These are phyloP conservation scores for Phialophora macrospora DNA, from an alignment of 2,329 filamentous ascomycete species.

Conservation along the genomic window DNA sequence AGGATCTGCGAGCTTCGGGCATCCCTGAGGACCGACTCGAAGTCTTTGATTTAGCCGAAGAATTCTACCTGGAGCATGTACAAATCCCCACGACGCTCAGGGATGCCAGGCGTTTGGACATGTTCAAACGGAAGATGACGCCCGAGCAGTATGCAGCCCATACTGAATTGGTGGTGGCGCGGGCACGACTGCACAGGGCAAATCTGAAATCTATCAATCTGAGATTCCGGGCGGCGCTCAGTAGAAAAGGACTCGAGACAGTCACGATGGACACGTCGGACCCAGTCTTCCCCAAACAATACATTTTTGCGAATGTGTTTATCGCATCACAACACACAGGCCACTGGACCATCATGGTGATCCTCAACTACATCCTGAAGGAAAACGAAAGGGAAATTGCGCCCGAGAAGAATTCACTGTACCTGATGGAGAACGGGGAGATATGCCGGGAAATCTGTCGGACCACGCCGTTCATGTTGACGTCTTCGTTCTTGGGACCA, in stretches of 20 bases:
- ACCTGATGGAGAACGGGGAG: slow-evolving; percentile 37
- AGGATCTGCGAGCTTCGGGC: slow-evolving; percentile 34
- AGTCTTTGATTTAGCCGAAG: slow-evolving; percentile 37
- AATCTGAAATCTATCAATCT: slow-evolving; percentile 35
- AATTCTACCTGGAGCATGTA: slow-evolving; percentile 36
- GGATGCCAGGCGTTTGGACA: slow-evolving; percentile 15
- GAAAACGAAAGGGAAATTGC: slow-evolving; percentile 28
- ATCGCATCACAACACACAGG: slow-evolving; percentile 32
- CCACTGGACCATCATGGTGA: slow-evolving; percentile 38
- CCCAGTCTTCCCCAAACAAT: slow-evolving; percentile 35
- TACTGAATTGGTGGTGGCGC: slow-evolving; percentile 16
- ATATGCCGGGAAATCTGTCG: slow-evolving; percentile 36
- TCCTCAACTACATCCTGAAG: slow-evolving; percentile 35
- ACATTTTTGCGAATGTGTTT: slow-evolving; percentile 38
- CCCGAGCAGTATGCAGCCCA: slow-evolving; percentile 16
- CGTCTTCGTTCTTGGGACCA: slow-evolving; percentile 39
- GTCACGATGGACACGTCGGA: slow-evolving; percentile 25
- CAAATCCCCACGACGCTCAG: slow-evolving; percentile 28
- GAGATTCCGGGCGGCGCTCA: slow-evolving; percentile 29
- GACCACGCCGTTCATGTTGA: slow-evolving; percentile 36
- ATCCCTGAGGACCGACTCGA: slow-evolving; percentile 27
- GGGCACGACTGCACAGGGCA: slow-evolving; percentile 27
- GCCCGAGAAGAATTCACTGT: slow-evolving; percentile 31
- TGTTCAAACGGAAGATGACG: slow-evolving; percentile 11
- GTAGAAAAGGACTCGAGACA: slow-evolving; percentile 26